Base-by-base conservation (phyloP, 2,329 filamentous ascomycete species). In the Aspergillus oerlinghausenensis region DNA sequence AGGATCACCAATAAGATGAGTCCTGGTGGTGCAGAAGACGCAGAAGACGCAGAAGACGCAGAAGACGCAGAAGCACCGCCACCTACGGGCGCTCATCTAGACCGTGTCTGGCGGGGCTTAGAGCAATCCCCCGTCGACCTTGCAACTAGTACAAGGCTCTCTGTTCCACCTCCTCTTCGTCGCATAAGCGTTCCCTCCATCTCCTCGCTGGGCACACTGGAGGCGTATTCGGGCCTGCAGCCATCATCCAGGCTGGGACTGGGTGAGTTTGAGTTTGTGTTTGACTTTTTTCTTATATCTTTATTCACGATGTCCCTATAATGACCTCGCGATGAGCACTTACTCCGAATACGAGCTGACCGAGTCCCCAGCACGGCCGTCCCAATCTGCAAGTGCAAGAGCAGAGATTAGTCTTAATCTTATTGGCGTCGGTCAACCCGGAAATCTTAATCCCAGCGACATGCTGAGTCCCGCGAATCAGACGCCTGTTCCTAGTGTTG, bases 141-240 rank as follows among this genome's bases (percentile, higher is more conserved):
- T 35, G 32, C 32, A 35, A 35, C 32, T 35, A 35, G 11, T 17
- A 17, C 32, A 38, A 38, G 14, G 5, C 29, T 14, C 29, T 32
- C 29, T 32, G 29, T 32, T 32, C 29, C 29, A 32, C 29, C 29
- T 32, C 29, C 29, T 32, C 29, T 32, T 32, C 11, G 4, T 32
- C 10, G 29, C 29, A 32, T 32, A 32, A 32, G 19, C 42, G 11
- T 4, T 21, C 52, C 58, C n/a, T 70, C 68, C 1, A 53, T 69
- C 48, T 71, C 69, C 26, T 67, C 67, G 17, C 61, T 70, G 52
- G 66, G 62, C 9, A 50, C 55, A 17, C 60, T 64, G 26, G 65
- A 60, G 49, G 49, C 50, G 55, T 61, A 52, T 50, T 56, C 51
- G 58, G 58, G 32, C 55, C 58, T 52, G 50, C 51, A 42, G 47